A percentile compares a stretch with the other conserved stretches of the same genome.
phyloP scores from a whole-genome alignment of 2,329 filamentous ascomycete genomes.

The Fusarium subtropicale region DNA sequence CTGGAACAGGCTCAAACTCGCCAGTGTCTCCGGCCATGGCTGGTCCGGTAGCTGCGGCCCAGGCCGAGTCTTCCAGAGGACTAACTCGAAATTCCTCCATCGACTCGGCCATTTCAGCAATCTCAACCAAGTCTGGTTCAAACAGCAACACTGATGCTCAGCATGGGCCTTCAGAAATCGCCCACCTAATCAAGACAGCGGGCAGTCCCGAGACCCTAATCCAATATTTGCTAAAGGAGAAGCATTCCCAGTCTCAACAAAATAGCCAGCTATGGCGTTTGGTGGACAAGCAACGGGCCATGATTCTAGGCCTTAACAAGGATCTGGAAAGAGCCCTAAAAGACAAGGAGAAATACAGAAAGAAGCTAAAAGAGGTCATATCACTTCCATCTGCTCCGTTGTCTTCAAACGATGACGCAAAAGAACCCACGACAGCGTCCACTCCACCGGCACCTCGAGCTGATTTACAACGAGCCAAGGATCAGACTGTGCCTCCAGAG shows the following conservation, averaged over 20 bases:
- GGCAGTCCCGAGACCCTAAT: conserved; percentile 92
- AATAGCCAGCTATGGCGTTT: conserved; percentile 94
- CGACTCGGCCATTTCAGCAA: conserved; percentile 88
- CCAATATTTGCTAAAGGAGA: conserved; percentile 89
- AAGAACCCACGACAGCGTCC: conserved; percentile 15
- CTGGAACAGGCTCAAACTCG: conserved; percentile 55
- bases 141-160: conserved; percentile 67
- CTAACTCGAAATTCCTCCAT: conserved; percentile 84
- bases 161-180: conserved; percentile 78
- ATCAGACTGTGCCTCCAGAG: conserved; percentile 49
- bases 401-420: conserved; percentile 39
- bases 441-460: conserved; percentile 38
- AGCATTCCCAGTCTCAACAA: conserved; percentile 86
- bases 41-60: conserved; percentile 57
- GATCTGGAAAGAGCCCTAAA: conserved; percentile 91
- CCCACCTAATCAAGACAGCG: conserved; percentile 81
- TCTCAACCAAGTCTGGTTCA: conserved; percentile 70
- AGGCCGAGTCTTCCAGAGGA: conserved; percentile 55
- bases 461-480: conserved; percentile 43
- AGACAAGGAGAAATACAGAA: conserved; percentile 94
- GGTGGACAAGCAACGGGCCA: conserved; percentile 94
- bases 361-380: conserved; percentile 84
- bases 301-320: conserved; percentile 94
- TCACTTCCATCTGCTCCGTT: conserved; percentile 53
- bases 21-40: conserved; percentile 60